These are phyloP conservation scores for Fusarium camptoceras DNA, from an alignment of 2,329 filamentous ascomycete species.

Conservation along the genomic window DNA sequence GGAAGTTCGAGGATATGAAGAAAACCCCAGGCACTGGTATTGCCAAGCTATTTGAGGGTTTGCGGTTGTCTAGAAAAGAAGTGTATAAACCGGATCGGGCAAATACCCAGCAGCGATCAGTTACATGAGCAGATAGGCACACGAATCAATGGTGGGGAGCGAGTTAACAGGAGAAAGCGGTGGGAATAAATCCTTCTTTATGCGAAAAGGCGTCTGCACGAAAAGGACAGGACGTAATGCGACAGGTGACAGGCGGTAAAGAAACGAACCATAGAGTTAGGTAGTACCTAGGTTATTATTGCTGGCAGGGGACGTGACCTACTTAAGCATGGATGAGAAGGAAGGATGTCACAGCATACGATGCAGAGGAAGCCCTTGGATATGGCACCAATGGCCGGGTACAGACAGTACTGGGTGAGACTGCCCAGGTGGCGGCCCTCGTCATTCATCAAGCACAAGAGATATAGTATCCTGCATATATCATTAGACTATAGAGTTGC, in stretches of 20 bases:
- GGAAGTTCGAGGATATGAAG: background rate
- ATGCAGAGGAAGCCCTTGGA: background rate
- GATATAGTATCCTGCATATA: slow-evolving; percentile 14
- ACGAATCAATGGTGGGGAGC: slow-evolving; percentile 21
- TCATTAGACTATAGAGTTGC: slow-evolving; percentile 9
- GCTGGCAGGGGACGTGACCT: slow-evolving; percentile 13
- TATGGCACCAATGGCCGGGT: background rate
- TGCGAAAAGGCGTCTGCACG: slow-evolving; percentile 22
- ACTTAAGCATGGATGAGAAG: slow-evolving; percentile 2
- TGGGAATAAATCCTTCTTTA: slow-evolving; percentile 38
- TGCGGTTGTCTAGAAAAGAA: slow-evolving; percentile 3
- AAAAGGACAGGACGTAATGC: slow-evolving; percentile 12
- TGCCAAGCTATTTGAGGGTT: background rate
- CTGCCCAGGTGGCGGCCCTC: slow-evolving; percentile 14
- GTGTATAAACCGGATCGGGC: slow-evolving; percentile 3
- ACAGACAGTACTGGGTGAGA: background rate
- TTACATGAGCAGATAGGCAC: slow-evolving; percentile 1
- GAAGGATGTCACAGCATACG: slow-evolving; percentile 2
- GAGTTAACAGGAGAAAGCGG: slow-evolving; percentile 1
- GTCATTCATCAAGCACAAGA: slow-evolving; percentile 19
- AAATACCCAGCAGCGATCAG: slow-evolving; percentile 2
- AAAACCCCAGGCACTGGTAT: background rate
- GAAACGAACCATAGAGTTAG: background rate
- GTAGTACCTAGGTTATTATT: slow-evolving; percentile 9
- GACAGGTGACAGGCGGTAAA: slow-evolving; percentile 24